Conservation (phyloP, 768 basidiomycete species). For the Suillus hirtellus region DNA sequence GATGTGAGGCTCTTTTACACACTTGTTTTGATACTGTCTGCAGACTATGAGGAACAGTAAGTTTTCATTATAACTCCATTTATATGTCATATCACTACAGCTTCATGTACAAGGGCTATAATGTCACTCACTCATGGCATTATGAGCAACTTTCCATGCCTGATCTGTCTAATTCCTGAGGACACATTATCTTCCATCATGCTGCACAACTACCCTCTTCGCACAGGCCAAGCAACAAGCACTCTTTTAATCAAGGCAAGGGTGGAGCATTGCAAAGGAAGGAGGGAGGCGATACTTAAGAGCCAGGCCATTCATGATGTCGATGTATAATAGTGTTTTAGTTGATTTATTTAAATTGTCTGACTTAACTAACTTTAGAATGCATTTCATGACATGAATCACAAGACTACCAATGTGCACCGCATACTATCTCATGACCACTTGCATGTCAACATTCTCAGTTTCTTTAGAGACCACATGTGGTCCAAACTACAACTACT, state of each 20-base stretch:
- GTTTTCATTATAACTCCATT: slow-evolving; percentile 12
- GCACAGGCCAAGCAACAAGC: slow-evolving; percentile 23
- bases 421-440: slow-evolving; percentile 37
- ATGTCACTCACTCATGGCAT: slow-evolving; percentile 37
- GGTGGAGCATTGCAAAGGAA: slow-evolving; percentile 10
- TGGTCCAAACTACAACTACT: slow-evolving; percentile 24
- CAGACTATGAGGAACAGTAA: slow-evolving; percentile 49
- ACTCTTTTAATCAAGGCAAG: slow-evolving; percentile 14
- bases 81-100: not conserved
- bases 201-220: slow-evolving; percentile 13
- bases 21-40: slow-evolving; percentile 31
- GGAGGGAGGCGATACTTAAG: slow-evolving; percentile 20
- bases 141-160: slow-evolving; percentile 32
- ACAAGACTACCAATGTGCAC: slow-evolving; percentile 34
- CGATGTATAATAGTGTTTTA: slow-evolving; percentile 14
- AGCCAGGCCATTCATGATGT: slow-evolving; percentile 15
- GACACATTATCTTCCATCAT: slow-evolving; percentile 21
- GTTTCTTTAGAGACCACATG: slow-evolving; percentile 36
- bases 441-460: slow-evolving; percentile 37
- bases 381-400: slow-evolving; percentile 39
- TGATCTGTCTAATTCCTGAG: slow-evolving; percentile 37
- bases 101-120: slow-evolving; percentile 23
- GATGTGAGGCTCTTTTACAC: slow-evolving; percentile 31
- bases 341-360: not conserved
- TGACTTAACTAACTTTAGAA: slow-evolving; percentile 14